A percentile compares a stretch with the other conserved stretches of the same genome.
Evolutionary conservation across 129 eudicot species (phyloP).

Genomic region (Lactuca saligna): DNA sequence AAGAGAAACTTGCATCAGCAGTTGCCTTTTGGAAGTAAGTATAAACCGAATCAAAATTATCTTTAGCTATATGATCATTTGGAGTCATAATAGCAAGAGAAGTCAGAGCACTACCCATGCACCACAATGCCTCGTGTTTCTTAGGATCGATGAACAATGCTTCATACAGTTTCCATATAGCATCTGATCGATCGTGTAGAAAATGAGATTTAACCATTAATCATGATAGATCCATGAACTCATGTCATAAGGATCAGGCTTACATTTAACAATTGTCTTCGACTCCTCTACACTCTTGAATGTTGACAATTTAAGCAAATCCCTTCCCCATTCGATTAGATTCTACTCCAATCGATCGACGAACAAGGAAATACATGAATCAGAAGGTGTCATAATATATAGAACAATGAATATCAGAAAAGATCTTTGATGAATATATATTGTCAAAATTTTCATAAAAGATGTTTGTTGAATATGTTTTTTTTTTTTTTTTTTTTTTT

Average conservation of each 20-base stretch:
- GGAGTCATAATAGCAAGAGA: conserved; percentile 73
- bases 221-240: too few relatives aligned
- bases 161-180: conserved; percentile 74
- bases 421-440: too few relatives aligned
- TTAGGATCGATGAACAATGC: conserved; percentile 61
- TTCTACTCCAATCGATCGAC: conserved; percentile 40
- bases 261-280: conserved; percentile 62
- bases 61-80: conserved; percentile 64
- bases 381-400: neutral
- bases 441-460: too few relatives aligned
- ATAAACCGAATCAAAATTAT: conserved; percentile 61
- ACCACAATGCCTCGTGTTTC: conserved; percentile 77
- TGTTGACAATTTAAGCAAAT: conserved; percentile 74
- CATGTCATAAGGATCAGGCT: too few relatives aligned
- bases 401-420: too few relatives aligned
- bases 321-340: conserved; percentile 82
- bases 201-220: conserved; percentile 12
- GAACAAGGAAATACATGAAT: neutral
- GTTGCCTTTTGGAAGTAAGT: conserved; percentile 68
- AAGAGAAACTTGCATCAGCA: conserved; percentile 40
- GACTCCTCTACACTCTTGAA: conserved; percentile 57
- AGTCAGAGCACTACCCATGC: conserved; percentile 86
- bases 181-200: conserved; percentile 39
- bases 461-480: too few relatives aligned
- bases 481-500: too few relatives aligned